Evolutionary conservation across 371 early-diverging fungal species (phyloP).

Genomic region (Actinomucor elegans): DNA sequence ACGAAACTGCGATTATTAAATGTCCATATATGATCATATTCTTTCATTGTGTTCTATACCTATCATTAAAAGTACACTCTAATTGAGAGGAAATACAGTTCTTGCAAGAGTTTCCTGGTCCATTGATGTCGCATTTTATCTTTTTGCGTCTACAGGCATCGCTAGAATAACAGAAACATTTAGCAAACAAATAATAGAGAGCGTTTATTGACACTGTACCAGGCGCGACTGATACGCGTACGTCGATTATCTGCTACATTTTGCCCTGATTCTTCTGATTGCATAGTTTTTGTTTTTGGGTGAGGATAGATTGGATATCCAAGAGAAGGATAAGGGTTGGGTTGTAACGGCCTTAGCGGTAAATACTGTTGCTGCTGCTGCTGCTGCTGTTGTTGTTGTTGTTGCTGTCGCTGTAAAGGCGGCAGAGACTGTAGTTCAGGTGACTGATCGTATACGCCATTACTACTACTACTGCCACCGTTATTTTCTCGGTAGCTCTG

Average conservation of each 20-base stretch:
- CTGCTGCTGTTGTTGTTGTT: background rate
- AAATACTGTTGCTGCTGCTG: background rate
- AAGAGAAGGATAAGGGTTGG: slow-evolving; percentile 8
- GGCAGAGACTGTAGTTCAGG: too few species aligned
- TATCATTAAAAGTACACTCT: slow-evolving; percentile 34
- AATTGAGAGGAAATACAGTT: slow-evolving; percentile 24
- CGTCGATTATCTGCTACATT: slow-evolving; percentile 24
- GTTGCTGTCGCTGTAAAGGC: background rate
- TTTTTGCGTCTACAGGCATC: slow-evolving; percentile 38
- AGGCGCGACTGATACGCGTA: slow-evolving; percentile 45
- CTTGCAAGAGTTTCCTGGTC: slow-evolving; percentile 20
- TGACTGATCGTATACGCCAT: too few species aligned
- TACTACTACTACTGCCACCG: too few species aligned
- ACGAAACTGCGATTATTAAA: background rate
- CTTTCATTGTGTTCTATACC: slow-evolving; percentile 16
- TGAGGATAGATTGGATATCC: slow-evolving; percentile 10
- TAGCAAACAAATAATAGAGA: background rate
- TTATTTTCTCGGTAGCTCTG: too few species aligned
- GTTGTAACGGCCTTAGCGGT: slow-evolving; percentile 9
- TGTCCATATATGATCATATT: background rate
- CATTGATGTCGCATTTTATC: slow-evolving; percentile 27
- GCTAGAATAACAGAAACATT: slow-evolving; percentile 2
- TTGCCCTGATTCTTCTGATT: background rate
- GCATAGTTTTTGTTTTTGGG: background rate
- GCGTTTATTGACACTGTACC: slow-evolving; percentile 15